Evolutionary conservation across 2,329 filamentous ascomycete genomes (phyloP).

Genomic region (Claviceps pusilla): DNA sequence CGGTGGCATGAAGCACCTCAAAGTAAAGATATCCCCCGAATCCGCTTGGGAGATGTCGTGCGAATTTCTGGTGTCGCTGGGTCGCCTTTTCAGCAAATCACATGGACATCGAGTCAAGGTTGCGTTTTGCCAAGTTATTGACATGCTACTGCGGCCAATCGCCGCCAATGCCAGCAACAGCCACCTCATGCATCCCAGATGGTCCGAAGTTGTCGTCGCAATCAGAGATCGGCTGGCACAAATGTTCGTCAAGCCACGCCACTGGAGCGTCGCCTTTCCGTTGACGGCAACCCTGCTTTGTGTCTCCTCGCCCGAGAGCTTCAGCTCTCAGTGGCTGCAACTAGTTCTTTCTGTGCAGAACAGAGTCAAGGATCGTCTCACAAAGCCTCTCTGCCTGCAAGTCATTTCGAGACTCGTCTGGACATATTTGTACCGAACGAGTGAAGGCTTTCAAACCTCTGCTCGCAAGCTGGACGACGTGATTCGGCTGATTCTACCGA

Average conservation of each 20-base stretch:
- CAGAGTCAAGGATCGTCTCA: slow-evolving; percentile 69
- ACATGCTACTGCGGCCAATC: slow-evolving; percentile 72
- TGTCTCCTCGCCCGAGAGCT: slow-evolving; percentile 70
- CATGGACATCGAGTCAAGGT: slow-evolving; percentile 86
- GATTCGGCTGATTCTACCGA: slow-evolving; percentile 66
- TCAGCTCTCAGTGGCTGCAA: slow-evolving; percentile 74
- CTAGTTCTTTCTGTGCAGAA: slow-evolving; percentile 63
- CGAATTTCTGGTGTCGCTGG: slow-evolving; percentile 71
- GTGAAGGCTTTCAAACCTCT: slow-evolving; percentile 52
- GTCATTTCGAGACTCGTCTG: slow-evolving; percentile 82
- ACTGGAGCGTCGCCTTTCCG: slow-evolving; percentile 83
- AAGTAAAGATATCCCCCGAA: slow-evolving; percentile 57
- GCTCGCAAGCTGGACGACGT: slow-evolving; percentile 80
- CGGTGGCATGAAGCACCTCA: slow-evolving; percentile 79
- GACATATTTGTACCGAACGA: slow-evolving; percentile 81
- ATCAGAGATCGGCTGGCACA: slow-evolving; percentile 66
- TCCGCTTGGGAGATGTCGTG: slow-evolving; percentile 75
- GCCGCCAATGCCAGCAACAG: slow-evolving; percentile 62
- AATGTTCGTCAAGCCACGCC: slow-evolving; percentile 79
- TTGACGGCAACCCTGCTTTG: slow-evolving; percentile 77
- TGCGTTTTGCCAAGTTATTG: slow-evolving; percentile 83
- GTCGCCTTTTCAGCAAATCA: slow-evolving; percentile 66
- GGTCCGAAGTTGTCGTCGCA: slow-evolving; percentile 69
- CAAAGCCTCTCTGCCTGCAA: slow-evolving; percentile 67
- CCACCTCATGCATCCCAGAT: slow-evolving; percentile 67